These are phyloP conservation scores for Phytophthora cryptogea DNA, from an alignment of 352 stramenopile genomes.

Conservation along the genomic window DNA sequence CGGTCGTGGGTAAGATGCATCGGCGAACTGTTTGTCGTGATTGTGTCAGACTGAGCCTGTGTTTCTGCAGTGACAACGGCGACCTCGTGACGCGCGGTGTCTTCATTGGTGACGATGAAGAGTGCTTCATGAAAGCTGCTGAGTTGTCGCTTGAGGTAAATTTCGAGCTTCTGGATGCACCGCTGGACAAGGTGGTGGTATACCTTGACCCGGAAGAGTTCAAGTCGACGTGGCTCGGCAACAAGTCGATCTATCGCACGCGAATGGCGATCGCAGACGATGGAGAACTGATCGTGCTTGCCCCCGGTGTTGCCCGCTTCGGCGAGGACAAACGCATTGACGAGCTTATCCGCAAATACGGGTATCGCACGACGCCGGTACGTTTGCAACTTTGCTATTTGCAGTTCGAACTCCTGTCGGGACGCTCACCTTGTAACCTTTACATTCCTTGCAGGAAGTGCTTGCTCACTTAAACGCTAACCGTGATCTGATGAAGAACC, in stretches of 20 bases:
- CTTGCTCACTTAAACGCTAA: constrained; percentile 92
- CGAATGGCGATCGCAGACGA: constrained; percentile 97
- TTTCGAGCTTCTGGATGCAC: constrained; percentile 93
- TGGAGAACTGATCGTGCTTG: constrained; percentile 95
- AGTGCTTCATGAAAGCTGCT: constrained; percentile 95
- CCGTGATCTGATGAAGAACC: constrained; percentile 94
- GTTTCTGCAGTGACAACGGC: constrained; percentile 42
- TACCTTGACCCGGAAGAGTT: constrained; percentile 97
- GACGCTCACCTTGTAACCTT: background rate
- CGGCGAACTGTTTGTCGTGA: background rate
- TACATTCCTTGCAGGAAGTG: constrained; percentile 67
- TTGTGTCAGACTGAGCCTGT: constrained; percentile 6
- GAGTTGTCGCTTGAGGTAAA: constrained; percentile 96
- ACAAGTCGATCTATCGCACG: constrained; percentile 98
- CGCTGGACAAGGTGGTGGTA: constrained; percentile 95
- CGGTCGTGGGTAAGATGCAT: constrained; percentile 51
- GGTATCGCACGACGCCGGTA: constrained; percentile 95
- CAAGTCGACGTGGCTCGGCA: constrained; percentile 98
- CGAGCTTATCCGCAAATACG: constrained; percentile 95
- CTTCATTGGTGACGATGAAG: constrained; percentile 96
- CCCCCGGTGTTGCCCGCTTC: constrained; percentile 93
- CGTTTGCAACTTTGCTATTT: constrained; percentile 12
- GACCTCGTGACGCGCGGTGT: constrained; percentile 88
- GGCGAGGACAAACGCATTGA: constrained; percentile 96
- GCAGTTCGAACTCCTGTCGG: background rate